phyloP scores from a whole-genome alignment of 345 rosid species.

The Populus davidiana region DNA sequence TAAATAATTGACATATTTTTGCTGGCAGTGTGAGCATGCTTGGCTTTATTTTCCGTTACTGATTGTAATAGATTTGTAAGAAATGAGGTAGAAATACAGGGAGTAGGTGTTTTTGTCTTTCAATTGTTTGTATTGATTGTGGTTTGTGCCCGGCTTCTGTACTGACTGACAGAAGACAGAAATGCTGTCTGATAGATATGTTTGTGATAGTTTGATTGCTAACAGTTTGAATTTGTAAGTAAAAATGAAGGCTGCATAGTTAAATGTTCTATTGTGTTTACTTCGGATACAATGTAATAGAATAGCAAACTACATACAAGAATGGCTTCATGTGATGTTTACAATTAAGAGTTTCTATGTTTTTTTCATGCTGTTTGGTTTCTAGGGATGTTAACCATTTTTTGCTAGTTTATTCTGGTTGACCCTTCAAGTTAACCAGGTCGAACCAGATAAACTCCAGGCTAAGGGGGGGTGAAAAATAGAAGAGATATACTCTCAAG shows the following conservation, averaged over 20 bases:
- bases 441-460: too few species aligned
- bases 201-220: slow-evolving; percentile 51
- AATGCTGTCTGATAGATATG: slow-evolving; percentile 31
- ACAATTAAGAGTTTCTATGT: not conserved
- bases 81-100: slow-evolving; percentile 39
- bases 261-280: slow-evolving; percentile 12
- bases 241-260: slow-evolving; percentile 31
- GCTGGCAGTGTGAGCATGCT: slow-evolving; percentile 51
- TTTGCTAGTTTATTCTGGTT: not conserved
- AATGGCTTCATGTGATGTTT: not conserved
- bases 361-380: not conserved
- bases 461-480: too few species aligned
- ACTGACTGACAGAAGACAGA: slow-evolving; percentile 37
- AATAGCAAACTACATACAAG: not conserved
- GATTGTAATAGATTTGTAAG: slow-evolving; percentile 37
- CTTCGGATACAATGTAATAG: not conserved
- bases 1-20: slow-evolving; percentile 45
- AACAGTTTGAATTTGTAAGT: slow-evolving; percentile 56
- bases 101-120: slow-evolving; percentile 36
- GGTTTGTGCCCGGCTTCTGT: slow-evolving; percentile 40
- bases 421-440: too few species aligned
- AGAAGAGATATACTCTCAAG: too few species aligned
- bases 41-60: slow-evolving; percentile 32
- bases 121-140: slow-evolving; percentile 31
- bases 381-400: not conserved